phyloP scores from a whole-genome alignment of 441 rosid genomes.

The Kokia cookei region DNA sequence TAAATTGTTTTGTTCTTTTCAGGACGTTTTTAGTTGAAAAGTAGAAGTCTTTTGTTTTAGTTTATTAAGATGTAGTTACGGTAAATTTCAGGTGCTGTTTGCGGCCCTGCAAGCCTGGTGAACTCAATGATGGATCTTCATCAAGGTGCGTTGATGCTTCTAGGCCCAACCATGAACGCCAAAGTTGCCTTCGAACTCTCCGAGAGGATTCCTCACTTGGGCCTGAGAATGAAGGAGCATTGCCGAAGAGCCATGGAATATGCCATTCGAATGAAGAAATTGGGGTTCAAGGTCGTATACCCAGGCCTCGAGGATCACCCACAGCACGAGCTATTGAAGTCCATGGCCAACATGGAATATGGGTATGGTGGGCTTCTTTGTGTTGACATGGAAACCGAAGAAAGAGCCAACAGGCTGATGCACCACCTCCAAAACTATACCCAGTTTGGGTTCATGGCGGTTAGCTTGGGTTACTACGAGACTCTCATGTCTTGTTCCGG shows the following conservation, averaged over 20 bases:
- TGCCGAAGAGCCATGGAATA: slow-evolving; percentile 60
- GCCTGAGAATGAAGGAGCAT: slow-evolving; percentile 88
- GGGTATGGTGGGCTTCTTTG: slow-evolving; percentile 82
- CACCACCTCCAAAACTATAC: slow-evolving; percentile 60
- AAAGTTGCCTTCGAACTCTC: slow-evolving; percentile 89
- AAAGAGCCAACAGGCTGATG: slow-evolving; percentile 79
- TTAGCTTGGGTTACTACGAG: slow-evolving; percentile 91
- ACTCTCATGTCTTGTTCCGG: slow-evolving; percentile 95
- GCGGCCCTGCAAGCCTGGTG: slow-evolving; percentile 79
- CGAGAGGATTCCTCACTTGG: slow-evolving; percentile 75
- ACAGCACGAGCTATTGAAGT: slow-evolving; percentile 55
- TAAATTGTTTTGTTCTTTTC: no score
- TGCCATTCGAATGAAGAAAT: slow-evolving; percentile 59
- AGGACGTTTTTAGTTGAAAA: background rate
- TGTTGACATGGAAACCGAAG: slow-evolving; percentile 82
- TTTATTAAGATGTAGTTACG: no score
- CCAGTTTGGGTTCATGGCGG: slow-evolving; percentile 94
- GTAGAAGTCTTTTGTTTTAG: background rate
- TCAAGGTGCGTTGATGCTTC: slow-evolving; percentile 80
- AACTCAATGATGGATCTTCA: slow-evolving; percentile 94
- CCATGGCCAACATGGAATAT: slow-evolving; percentile 55
- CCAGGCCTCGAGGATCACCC: slow-evolving; percentile 86
- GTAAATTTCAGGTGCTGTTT: slow-evolving; percentile 62
- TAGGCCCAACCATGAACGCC: slow-evolving; percentile 96
- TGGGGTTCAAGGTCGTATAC: slow-evolving; percentile 72